Percentiles rank a stretch among this genome's conserved stretches.
These are phyloP conservation scores for Chrysosporium queenslandicum DNA, from an alignment of 2,329 filamentous ascomycete species.

Conservation along the genomic window DNA sequence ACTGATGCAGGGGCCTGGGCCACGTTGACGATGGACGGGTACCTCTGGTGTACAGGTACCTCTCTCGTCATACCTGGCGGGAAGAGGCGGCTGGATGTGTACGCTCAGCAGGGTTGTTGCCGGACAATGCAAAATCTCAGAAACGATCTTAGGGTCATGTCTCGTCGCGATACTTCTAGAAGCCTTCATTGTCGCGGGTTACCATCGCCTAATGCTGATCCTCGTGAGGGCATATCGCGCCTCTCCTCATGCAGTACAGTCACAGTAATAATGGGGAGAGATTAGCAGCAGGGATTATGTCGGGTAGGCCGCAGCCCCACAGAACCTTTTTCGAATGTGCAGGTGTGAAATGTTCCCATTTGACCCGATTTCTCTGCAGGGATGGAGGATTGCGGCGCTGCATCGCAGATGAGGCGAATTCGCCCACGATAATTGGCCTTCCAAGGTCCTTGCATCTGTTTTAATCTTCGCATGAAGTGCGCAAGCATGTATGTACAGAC, in stretches of 20 bases:
- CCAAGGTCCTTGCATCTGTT: not conserved
- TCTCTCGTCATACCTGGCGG: not conserved
- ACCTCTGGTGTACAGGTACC: not conserved
- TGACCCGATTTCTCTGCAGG: conserved; percentile 1
- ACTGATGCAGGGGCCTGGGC: conserved; percentile 2
- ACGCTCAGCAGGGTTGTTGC: not conserved
- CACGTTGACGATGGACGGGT: conserved; percentile 1
- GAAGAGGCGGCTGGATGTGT: not conserved
- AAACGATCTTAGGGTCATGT: not conserved
- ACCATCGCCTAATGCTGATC: not conserved
- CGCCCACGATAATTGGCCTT: not conserved
- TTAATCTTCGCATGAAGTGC: not conserved
- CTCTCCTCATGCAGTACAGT: too few relatives aligned
- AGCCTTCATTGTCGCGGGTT: not conserved
- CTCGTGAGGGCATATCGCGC: not conserved
- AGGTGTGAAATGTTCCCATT: not conserved
- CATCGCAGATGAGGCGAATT: not conserved
- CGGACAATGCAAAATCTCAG: not conserved
- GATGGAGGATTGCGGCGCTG: not conserved
- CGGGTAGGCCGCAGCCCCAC: conserved; percentile 3
- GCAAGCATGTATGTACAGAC: too few relatives aligned
- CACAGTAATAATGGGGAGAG: too few relatives aligned
- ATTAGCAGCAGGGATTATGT: not conserved
- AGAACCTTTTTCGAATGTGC: conserved; percentile 4
- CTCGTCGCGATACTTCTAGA: not conserved